These are phyloP conservation scores for Dictyophora rubrovolvata DNA, from an alignment of 768 basidiomycete species.

Conservation along the genomic window DNA sequence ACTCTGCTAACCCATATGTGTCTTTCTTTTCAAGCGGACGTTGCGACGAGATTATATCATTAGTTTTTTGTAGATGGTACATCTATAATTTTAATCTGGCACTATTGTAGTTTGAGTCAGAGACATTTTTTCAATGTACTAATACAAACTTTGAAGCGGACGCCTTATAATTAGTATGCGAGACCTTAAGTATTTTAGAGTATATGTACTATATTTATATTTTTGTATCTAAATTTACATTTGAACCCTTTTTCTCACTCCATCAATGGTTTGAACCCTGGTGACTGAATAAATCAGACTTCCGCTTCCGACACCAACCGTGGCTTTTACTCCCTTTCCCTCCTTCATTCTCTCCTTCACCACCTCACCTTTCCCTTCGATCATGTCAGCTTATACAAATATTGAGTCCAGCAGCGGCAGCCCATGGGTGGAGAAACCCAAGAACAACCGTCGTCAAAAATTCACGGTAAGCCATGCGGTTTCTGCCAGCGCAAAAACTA, in stretches of 20 bases:
- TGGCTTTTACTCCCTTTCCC: neutral
- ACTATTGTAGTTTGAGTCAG: too few species aligned
- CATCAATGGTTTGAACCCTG: neutral
- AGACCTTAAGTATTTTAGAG: neutral
- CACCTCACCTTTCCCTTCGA: neutral
- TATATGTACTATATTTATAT: neutral
- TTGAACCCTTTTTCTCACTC: neutral
- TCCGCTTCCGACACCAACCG: neutral
- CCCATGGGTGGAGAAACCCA: constrained; percentile 13
- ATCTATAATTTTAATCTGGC: too few species aligned
- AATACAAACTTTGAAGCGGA: too few species aligned
- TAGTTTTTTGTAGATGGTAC: too few species aligned
- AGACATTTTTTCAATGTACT: too few species aligned
- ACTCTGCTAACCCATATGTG: neutral
- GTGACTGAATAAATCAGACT: neutral
- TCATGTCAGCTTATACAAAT: constrained; percentile 2
- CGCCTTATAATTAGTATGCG: too few species aligned
- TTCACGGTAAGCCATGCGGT: constrained; percentile 38
- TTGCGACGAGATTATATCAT: neutral
- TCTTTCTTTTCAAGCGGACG: neutral
- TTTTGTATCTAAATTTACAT: neutral
- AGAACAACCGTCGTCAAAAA: constrained; percentile 35
- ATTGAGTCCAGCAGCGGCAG: neutral
- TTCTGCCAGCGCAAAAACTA: neutral
- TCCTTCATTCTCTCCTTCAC: neutral